These are phyloP conservation scores for Stagonosporopsis chrysanthemi DNA, from an alignment of 2,329 filamentous ascomycete genomes.

Conservation along the genomic window DNA sequence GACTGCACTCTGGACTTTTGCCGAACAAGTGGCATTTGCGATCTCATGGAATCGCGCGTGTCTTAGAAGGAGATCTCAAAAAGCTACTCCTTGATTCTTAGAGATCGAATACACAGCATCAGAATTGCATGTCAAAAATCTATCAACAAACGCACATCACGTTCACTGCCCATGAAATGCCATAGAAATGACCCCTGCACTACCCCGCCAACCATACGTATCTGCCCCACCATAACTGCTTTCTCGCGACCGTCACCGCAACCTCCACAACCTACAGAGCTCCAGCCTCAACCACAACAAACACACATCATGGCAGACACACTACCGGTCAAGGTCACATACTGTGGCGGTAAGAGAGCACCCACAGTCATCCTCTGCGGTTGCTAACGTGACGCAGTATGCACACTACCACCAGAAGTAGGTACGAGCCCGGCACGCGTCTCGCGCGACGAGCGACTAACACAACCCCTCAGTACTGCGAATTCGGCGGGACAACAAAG, in stretches of 20 bases:
- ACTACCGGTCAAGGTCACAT: slow-evolving; percentile 62
- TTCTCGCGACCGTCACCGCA: slow-evolving; percentile 24
- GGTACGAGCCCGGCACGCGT: slow-evolving; percentile 48
- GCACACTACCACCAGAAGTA: slow-evolving; percentile 73
- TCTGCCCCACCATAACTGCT: slow-evolving; percentile 7
- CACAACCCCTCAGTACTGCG: slow-evolving; percentile 78
- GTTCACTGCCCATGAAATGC: background rate
- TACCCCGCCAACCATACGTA: slow-evolving; percentile 20
- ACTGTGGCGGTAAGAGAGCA: slow-evolving; percentile 64
- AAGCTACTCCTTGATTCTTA: background rate
- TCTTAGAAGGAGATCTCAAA: background rate
- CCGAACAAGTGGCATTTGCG: background rate
- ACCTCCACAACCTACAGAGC: slow-evolving; percentile 10
- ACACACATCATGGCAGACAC: slow-evolving; percentile 46
- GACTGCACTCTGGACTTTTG: background rate
- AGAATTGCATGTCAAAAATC: background rate
- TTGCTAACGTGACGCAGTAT: slow-evolving; percentile 58
- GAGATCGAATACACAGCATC: background rate
- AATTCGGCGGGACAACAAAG: slow-evolving; percentile 94
- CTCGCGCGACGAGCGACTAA: slow-evolving; percentile 17
- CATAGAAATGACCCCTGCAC: slow-evolving; percentile 11
- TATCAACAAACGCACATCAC: background rate
- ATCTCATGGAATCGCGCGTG: background rate
- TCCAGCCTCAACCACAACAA: slow-evolving; percentile 1
- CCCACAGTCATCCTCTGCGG: background rate